Base-by-base conservation (phyloP, 352 stramenopile genomes). In the Blastocystis sp. region DNA sequence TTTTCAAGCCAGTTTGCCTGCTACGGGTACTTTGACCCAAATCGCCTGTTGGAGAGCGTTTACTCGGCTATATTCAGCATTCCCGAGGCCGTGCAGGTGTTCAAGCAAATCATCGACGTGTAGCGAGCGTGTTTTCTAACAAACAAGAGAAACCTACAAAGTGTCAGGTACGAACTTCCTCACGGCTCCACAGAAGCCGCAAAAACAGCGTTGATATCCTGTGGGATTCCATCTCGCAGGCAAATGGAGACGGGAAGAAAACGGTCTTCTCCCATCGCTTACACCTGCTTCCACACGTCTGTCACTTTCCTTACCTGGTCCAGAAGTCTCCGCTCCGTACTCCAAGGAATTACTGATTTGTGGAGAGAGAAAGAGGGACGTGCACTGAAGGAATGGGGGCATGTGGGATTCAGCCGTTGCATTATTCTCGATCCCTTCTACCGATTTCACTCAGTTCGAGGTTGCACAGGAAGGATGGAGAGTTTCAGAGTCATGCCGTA, bases 131-230 rank as follows among this genome's bases (percentile, higher is more conserved):
- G 57, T 38, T 38, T 65, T 65, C 19, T 57, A 57, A 57, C 19
- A 65, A 65, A 57, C 19, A 65, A 65, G 10, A 65, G 40, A 4
- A 6, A 45, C 34, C 74, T 84, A 84, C 54, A 84, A 43, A 52
- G n/a, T 84, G 74, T 84, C 74, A 84, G 74, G 74, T 84, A 84
- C 74, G 54, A 84, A 63, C 60, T 84, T 84, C 48, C n/a, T 84
- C 74, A 69, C 74, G 69, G 69, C 43, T 84, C 48, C 74, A 68
- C n/a, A 21, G 42, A 28, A 81, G 43, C 52, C 66, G 74, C 74
- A 84, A 84, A 54, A 84, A 84, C 54, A 84, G 74, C 54, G 52
- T 61, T 81, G 71, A 81, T 81, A 81, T 81, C 71, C 71, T 81
- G 71, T 64, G 52, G 64, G 45, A 52, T 4, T 68, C 52, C 68